Base-by-base conservation (phyloP, 1,284 basidiomycete species). In the Apiotrichum veenhuisii region DNA sequence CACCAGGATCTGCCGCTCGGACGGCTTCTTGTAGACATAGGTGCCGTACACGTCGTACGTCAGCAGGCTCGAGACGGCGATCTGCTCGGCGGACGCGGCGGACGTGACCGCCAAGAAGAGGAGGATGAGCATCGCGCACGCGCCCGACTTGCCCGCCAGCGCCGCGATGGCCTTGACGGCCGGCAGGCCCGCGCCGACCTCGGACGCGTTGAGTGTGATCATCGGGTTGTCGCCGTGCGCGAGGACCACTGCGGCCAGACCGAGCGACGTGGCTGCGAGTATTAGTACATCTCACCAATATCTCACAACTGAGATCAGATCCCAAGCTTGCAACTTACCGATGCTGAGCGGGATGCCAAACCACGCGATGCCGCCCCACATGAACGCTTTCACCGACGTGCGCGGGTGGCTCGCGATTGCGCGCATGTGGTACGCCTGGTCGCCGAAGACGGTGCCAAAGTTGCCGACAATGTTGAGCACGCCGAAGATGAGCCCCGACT, bases 331-430 rank as follows among this genome's bases (percentile, higher is more conserved):
- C n/a, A n/a, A 53, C 52, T 15, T 20, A 53, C 52, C 69, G 44
- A 75, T 69, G n/a, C 64, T 71, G 72, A 91, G 88, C 0, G 90
- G 89, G 56, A 90, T 89, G 1, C 88, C 85, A 68, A 92, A 86
- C 89, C 90, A 91, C 14, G 89, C 87, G 3, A 93, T 73, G n/a
- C 92, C 92, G 48, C 91, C 92, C 23, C 91, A 81, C 11, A 95
- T 78, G 77, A 92, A 96, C 0, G 89, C 92, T 72, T 89, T 89
- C 48, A 92, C 89, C 26, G 87, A 88, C n/a, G 83, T 87, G 1
- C 84, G 84, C 0, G 91, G 91, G 27, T 86, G 81, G 57, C 85
- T 87, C 0, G 92, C 91, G 66, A 95, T 92, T 2, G 90, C 91
- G 34, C 91, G 84, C 73, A 94, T 91, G 86, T 73, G 78, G 65